Conservation (phyloP, 371 early-diverging fungal species). For the Mortierella sp. region DNA sequence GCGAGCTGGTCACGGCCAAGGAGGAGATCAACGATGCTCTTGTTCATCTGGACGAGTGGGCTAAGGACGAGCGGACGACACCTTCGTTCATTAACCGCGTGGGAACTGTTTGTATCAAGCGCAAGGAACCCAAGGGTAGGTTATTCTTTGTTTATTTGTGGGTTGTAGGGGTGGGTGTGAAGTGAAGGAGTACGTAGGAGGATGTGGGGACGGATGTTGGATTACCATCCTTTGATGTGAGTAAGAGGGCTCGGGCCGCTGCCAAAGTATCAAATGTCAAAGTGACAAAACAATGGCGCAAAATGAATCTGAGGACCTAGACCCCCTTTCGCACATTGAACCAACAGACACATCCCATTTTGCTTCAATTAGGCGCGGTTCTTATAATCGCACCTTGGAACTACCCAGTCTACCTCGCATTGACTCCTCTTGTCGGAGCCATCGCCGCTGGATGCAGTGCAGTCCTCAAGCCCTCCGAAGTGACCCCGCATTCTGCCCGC, state of each 20-base stretch:
- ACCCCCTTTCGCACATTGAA: not conserved
- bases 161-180: not conserved
- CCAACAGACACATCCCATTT: not conserved
- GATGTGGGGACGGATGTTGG: not conserved
- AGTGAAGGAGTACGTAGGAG: not conserved
- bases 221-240: not conserved
- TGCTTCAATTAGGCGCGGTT: slow-evolving; percentile 21
- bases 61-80: slow-evolving; percentile 64
- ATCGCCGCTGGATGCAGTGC: slow-evolving; percentile 91
- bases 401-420: slow-evolving; percentile 71
- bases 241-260: not conserved
- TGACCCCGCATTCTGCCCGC: slow-evolving; percentile 78
- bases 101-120: slow-evolving; percentile 62
- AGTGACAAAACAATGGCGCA: not conserved
- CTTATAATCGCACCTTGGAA: slow-evolving; percentile 79
- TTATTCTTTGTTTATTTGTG: not conserved
- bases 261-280: not conserved
- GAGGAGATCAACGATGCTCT: slow-evolving; percentile 68
- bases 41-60: slow-evolving; percentile 74
- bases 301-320: not conserved
- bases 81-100: slow-evolving; percentile 62
- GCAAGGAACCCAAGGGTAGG: slow-evolving; percentile 83
- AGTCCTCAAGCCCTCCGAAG: slow-evolving; percentile 88
- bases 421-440: slow-evolving; percentile 80
- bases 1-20: slow-evolving; percentile 73